Conservation (phyloP, 2,329 filamentous ascomycete species). For the Trichoderma atroviride region DNA sequence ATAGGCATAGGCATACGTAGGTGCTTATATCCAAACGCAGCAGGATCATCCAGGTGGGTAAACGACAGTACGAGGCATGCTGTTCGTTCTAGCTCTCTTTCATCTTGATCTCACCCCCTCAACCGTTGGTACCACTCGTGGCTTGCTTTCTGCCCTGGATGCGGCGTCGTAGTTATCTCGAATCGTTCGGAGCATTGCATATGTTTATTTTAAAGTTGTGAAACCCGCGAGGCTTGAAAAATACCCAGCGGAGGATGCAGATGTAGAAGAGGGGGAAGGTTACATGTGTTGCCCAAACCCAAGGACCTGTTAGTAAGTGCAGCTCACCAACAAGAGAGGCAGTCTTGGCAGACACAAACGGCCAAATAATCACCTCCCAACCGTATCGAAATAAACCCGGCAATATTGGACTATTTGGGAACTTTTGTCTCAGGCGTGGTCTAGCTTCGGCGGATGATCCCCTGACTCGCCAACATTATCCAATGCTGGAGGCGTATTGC, state of each 20-base stretch:
- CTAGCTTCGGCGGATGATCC: conserved; percentile 1
- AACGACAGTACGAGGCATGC: background rate
- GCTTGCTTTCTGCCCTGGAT: background rate
- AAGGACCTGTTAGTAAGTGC: background rate
- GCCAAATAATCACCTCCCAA: background rate
- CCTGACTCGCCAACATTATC: conserved; percentile 11
- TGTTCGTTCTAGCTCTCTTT: background rate
- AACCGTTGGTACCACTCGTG: no score
- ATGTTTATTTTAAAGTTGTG: conserved; percentile 16
- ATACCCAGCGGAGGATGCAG: background rate
- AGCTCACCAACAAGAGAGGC: background rate
- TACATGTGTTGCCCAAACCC: background rate
- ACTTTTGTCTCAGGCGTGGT: conserved; percentile 20
- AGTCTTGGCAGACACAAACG: background rate
- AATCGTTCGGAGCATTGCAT: background rate
- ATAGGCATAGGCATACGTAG: background rate
- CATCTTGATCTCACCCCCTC: background rate
- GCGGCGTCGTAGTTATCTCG: background rate
- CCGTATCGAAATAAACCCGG: background rate
- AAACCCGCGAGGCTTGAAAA: background rate
- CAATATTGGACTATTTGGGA: conserved; percentile 7
- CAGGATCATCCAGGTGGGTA: background rate
- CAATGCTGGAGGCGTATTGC: background rate
- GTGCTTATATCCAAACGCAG: background rate
- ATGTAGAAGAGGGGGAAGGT: background rate